These are phyloP conservation scores for Nemania abortiva DNA, from an alignment of 2,329 filamentous ascomycete species.

Conservation along the genomic window DNA sequence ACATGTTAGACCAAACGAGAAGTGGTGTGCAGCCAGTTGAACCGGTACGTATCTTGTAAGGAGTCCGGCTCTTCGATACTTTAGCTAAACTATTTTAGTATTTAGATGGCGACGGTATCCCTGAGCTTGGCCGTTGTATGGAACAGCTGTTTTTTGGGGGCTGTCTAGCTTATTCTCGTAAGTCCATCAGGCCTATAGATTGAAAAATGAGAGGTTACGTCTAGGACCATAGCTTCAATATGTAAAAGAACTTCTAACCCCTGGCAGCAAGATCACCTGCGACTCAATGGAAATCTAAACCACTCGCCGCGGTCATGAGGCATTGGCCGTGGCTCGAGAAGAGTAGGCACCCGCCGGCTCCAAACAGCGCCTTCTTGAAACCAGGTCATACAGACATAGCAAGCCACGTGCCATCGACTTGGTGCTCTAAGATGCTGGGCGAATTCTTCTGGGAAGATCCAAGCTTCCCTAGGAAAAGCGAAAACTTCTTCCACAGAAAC, in stretches of 20 bases:
- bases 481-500: conserved; percentile 20
- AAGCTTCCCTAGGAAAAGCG: conserved; percentile 13
- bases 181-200: not conserved
- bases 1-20: not conserved
- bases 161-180: not conserved
- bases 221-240: not conserved
- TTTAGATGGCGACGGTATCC: not conserved
- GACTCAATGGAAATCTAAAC: not conserved
- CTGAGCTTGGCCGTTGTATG: conserved; percentile 18
- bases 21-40: not conserved
- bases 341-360: not conserved
- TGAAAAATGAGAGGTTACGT: too few species aligned
- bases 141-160: conserved; percentile 20
- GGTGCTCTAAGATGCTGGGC: conserved; percentile 12
- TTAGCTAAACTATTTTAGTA: conserved; percentile 7
- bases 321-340: not conserved
- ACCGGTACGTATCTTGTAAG: not conserved
- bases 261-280: too few species aligned
- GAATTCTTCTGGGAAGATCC: conserved; percentile 21
- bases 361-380: not conserved
- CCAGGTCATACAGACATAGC: not conserved
- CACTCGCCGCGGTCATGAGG: not conserved
- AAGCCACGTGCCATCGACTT: not conserved
- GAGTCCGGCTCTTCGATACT: too few species aligned
- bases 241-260: too few species aligned